These are phyloP conservation scores for Wickerhamiella sergipiensis DNA, from an alignment of 805 yeast genomes.

Conservation along the genomic window DNA sequence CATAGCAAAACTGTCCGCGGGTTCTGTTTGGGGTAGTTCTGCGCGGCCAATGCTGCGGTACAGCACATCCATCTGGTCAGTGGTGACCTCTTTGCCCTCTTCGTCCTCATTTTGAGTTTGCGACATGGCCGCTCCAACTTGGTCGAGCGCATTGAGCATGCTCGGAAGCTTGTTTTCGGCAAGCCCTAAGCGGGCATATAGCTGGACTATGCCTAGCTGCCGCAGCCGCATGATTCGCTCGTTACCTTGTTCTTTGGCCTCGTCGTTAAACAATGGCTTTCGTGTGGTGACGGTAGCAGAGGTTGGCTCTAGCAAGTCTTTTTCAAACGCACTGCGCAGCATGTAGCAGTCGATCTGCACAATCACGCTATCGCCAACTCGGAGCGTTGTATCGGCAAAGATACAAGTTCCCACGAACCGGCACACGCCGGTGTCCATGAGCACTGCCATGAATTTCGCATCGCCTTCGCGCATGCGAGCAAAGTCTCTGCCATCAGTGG, in stretches of 20 bases:
- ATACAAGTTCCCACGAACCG: slow-evolving; percentile 44
- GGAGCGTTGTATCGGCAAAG: slow-evolving; percentile 42
- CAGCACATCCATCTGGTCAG: slow-evolving; percentile 64
- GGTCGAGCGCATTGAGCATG: slow-evolving; percentile 5
- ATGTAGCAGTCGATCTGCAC: slow-evolving; percentile 58
- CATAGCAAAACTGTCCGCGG: slow-evolving; percentile 41
- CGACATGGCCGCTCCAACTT: not conserved
- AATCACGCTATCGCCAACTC: slow-evolving; percentile 65
- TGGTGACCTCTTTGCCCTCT: slow-evolving; percentile 33
- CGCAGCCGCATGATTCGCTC: slow-evolving; percentile 40
- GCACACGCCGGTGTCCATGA: slow-evolving; percentile 43
- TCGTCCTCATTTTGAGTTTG: slow-evolving; percentile 20
- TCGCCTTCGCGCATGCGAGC: slow-evolving; percentile 65
- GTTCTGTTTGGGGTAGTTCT: slow-evolving; percentile 48
- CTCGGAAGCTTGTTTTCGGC: slow-evolving; percentile 2
- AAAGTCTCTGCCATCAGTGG: slow-evolving; percentile 37
- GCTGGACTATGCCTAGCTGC: slow-evolving; percentile 39
- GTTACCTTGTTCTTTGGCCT: slow-evolving; percentile 35
- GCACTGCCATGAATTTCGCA: slow-evolving; percentile 52
- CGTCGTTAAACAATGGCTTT: slow-evolving; percentile 16
- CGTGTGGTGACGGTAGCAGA: not conserved
- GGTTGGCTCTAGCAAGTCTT: slow-evolving; percentile 16
- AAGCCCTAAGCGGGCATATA: slow-evolving; percentile 38
- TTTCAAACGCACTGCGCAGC: slow-evolving; percentile 27
- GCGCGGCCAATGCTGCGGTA: slow-evolving; percentile 46